phyloP scores from a whole-genome alignment of 768 basidiomycete species.

The Rickenella mellea region DNA sequence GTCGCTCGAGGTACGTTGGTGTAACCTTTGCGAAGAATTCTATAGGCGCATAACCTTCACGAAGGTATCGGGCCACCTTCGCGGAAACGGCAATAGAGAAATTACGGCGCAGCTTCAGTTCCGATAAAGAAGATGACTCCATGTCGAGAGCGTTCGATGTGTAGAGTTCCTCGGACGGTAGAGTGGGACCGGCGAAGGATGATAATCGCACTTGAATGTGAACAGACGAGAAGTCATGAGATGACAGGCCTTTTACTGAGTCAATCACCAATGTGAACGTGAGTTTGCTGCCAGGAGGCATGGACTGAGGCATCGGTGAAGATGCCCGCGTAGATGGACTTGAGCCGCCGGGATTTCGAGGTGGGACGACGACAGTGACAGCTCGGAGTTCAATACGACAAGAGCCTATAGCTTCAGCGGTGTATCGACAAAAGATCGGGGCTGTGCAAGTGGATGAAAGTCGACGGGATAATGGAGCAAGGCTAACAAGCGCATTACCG shows the following conservation, averaged over 20 bases:
- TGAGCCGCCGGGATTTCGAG: slow-evolving; percentile 53
- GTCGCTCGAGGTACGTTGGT: slow-evolving; percentile 75
- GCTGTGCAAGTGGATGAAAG: slow-evolving; percentile 66
- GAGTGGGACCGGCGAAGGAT: slow-evolving; percentile 67
- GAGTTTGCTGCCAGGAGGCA: slow-evolving; percentile 73
- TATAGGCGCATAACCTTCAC: slow-evolving; percentile 72
- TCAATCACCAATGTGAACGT: slow-evolving; percentile 82
- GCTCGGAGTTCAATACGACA: slow-evolving; percentile 83
- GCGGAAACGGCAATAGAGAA: slow-evolving; percentile 72
- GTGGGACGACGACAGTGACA: slow-evolving; percentile 54
- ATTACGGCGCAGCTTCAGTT: slow-evolving; percentile 74
- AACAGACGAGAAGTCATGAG: slow-evolving; percentile 78
- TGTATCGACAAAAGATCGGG: slow-evolving; percentile 91
- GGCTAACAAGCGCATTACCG: slow-evolving; percentile 75
- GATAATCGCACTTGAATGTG: slow-evolving; percentile 87
- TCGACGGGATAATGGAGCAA: slow-evolving; percentile 71
- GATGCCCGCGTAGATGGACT: slow-evolving; percentile 61
- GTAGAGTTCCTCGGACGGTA: slow-evolving; percentile 73
- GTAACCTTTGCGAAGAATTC: slow-evolving; percentile 84
- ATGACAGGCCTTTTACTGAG: slow-evolving; percentile 78
- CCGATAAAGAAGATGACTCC: slow-evolving; percentile 58
- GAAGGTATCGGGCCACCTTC: slow-evolving; percentile 64
- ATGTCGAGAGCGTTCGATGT: slow-evolving; percentile 69
- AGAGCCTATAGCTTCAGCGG: slow-evolving; percentile 90
- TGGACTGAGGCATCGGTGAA: slow-evolving; percentile 58